Percentiles rank a stretch among this genome's conserved stretches.
These are phyloP conservation scores for Stephanodiscus minutulus DNA, from an alignment of 108 stramenopile genomes.

Conservation along the genomic window DNA sequence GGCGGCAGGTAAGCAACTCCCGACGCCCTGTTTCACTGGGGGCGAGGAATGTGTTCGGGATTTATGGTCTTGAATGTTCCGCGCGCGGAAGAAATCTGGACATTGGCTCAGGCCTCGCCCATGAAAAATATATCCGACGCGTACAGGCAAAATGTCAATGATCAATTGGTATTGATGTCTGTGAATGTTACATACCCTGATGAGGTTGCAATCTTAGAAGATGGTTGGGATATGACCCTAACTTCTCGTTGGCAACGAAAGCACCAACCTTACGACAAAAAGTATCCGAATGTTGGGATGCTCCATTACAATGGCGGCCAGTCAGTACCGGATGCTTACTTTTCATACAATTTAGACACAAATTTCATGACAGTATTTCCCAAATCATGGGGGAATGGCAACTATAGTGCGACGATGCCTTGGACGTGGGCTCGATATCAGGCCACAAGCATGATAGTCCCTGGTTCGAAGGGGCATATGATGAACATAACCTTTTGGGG, in stretches of 20 bases:
- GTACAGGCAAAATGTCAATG: neutral
- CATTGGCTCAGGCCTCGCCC: neutral
- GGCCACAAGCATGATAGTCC: too few relatives aligned
- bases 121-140: conserved; percentile 4
- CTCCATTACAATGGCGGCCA: conserved; percentile 35
- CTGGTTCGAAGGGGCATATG: too few relatives aligned
- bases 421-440: neutral
- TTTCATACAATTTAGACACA: too few relatives aligned
- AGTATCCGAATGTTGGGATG: conserved; percentile 28
- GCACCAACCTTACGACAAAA: too few relatives aligned
- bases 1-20: neutral
- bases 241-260: too few relatives aligned
- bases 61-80: conserved; percentile 17
- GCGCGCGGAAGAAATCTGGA: neutral
- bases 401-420: neutral
- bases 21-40: conserved; percentile 21
- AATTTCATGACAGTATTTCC: too few relatives aligned
- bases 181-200: conserved; percentile 13
- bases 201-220: conserved; percentile 3
- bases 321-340: conserved; percentile 25
- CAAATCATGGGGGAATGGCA: conserved; percentile 4
- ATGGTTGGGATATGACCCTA: conserved; percentile 20
- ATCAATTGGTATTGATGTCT: conserved; percentile 25
- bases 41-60: conserved; percentile 8
- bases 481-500: too few relatives aligned